Conservation (phyloP, 1,139 yeast genomes). For the Scheffersomyces cryptocercus region DNA sequence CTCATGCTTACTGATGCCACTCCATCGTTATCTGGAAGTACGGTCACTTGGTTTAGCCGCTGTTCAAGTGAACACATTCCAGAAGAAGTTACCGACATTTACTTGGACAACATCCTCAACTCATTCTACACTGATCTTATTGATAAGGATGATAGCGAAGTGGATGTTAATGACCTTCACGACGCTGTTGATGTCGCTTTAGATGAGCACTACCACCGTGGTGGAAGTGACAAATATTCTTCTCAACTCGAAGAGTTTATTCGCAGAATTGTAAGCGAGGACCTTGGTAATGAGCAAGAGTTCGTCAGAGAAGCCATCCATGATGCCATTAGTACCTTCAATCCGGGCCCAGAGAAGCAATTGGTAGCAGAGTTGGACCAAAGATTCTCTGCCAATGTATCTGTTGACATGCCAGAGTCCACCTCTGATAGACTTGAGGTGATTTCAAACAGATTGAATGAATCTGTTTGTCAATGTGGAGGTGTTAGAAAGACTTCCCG, state of each 20-base stretch:
- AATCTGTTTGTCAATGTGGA: background rate
- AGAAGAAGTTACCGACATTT: background rate
- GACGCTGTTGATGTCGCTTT: slow-evolving; percentile 1
- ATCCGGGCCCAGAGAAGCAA: too few relatives aligned
- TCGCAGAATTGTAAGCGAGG: background rate
- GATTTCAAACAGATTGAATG: too few relatives aligned
- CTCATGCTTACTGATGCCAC: background rate
- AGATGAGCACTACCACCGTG: slow-evolving; percentile 3
- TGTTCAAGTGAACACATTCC: too few relatives aligned
- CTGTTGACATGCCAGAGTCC: too few relatives aligned
- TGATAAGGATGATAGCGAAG: background rate
- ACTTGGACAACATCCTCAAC: slow-evolving; percentile 1
- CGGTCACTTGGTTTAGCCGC: too few relatives aligned
- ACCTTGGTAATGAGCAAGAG: slow-evolving; percentile 1
- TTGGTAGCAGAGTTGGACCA: too few relatives aligned
- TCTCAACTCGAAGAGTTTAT: background rate
- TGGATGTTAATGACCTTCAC: background rate
- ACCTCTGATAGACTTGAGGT: too few relatives aligned
- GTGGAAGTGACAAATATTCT: slow-evolving; percentile 1
- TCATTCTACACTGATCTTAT: slow-evolving; percentile 1
- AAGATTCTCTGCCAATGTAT: too few relatives aligned
- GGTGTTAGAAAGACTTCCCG: slow-evolving; percentile 1
- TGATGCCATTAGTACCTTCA: background rate
- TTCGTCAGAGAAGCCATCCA: background rate
- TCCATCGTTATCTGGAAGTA: too few relatives aligned